Evolutionary conservation across 1,284 basidiomycete genomes (phyloP).

Genomic region (Sporisorium graminicola): DNA sequence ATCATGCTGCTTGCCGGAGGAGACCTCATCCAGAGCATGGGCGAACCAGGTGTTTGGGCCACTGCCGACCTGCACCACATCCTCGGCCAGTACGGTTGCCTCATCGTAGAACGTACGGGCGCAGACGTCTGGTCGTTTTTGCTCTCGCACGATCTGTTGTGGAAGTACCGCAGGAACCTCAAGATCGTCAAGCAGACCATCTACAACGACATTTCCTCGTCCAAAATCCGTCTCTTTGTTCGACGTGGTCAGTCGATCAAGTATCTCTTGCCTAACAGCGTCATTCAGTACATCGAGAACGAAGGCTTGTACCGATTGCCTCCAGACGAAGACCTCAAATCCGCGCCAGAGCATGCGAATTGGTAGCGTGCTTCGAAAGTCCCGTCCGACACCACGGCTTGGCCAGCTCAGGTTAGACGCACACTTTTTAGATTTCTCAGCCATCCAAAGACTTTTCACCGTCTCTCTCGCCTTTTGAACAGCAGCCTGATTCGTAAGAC

Average conservation of each 20-base stretch:
- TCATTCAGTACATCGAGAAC: constrained; percentile 94
- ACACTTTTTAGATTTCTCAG: constrained; percentile 3
- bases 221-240: constrained; percentile 78
- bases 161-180: constrained; percentile 81
- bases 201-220: constrained; percentile 93
- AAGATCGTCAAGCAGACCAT: constrained; percentile 89
- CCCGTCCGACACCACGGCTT: no score
- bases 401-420: neutral
- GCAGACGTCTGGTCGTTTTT: constrained; percentile 82
- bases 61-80: constrained; percentile 96
- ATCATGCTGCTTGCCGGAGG: constrained; percentile 97
- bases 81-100: constrained; percentile 89
- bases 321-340: constrained; percentile 39
- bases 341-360: constrained; percentile 39
- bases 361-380: constrained; percentile 25
- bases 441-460: neutral
- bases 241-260: constrained; percentile 90
- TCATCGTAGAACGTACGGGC: constrained; percentile 95
- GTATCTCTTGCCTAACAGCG: constrained; percentile 89
- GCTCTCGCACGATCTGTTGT: constrained; percentile 74
- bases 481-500: neutral
- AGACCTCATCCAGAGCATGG: constrained; percentile 97
- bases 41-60: constrained; percentile 98
- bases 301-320: constrained; percentile 72
- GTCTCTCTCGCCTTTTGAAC: neutral